These are phyloP conservation scores for Cotoneaster glaucophyllus DNA, from an alignment of 306 rosid genomes.

Conservation along the genomic window DNA sequence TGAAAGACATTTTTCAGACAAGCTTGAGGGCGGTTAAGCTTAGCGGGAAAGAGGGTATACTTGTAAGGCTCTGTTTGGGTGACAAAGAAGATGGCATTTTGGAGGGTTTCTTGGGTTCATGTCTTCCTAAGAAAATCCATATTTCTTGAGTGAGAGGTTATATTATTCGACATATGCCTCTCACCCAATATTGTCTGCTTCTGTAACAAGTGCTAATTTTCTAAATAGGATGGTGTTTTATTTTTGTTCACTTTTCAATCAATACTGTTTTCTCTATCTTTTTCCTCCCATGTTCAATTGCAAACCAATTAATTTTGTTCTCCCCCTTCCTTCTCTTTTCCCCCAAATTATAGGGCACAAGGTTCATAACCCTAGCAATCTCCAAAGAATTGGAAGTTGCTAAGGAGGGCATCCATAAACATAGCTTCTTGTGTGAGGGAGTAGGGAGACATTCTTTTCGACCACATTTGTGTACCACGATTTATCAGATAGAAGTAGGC, in stretches of 20 bases:
- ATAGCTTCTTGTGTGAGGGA: background rate
- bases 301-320: background rate
- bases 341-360: background rate
- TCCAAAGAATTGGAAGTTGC: background rate
- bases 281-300: background rate
- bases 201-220: constrained; percentile 55
- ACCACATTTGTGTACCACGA: background rate
- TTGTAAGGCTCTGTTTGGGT: constrained; percentile 77
- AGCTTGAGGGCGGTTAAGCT: constrained; percentile 49
- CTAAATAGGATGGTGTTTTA: constrained; percentile 43
- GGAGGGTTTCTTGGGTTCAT: constrained; percentile 74
- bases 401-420: background rate
- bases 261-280: background rate
- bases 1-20: constrained; percentile 63
- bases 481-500: background rate
- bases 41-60: constrained; percentile 65
- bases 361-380: background rate
- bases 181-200: constrained; percentile 29
- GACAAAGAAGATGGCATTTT: constrained; percentile 50
- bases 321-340: background rate
- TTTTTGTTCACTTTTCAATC: background rate
- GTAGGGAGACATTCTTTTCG: background rate
- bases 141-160: constrained; percentile 43
- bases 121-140: constrained; percentile 68
- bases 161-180: background rate